Conservation (phyloP, 345 rosid genomes). For the Pugionium dolabratum region DNA sequence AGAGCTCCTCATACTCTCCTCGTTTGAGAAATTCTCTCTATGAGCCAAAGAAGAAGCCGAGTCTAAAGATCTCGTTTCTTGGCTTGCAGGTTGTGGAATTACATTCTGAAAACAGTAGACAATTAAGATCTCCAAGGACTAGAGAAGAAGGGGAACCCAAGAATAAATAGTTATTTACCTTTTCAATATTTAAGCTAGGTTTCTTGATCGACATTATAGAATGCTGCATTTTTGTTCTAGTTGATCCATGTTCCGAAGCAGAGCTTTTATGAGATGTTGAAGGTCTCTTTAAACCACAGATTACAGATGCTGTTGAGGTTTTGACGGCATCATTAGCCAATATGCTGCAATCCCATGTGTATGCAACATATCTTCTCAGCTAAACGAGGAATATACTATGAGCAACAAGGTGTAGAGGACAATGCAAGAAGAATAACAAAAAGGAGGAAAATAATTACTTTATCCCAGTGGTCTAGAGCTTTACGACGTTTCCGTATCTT, state of each 20-base stretch:
- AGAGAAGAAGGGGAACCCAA: slow-evolving; percentile 15
- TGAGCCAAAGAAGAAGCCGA: slow-evolving; percentile 41
- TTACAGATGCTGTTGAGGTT: slow-evolving; percentile 36
- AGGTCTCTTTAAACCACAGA: slow-evolving; percentile 44
- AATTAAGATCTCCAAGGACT: neutral
- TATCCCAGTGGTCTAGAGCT: slow-evolving; percentile 88
- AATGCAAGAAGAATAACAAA: slow-evolving; percentile 7
- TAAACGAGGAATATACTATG: slow-evolving; percentile 37
- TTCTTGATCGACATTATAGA: slow-evolving; percentile 46
- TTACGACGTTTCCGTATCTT: slow-evolving; percentile 64
- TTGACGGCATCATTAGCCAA: slow-evolving; percentile 50
- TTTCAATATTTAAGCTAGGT: slow-evolving; percentile 45
- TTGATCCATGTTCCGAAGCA: slow-evolving; percentile 43
- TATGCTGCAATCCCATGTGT: slow-evolving; percentile 68
- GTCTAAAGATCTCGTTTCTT: slow-evolving; percentile 40
- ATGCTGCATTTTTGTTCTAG: slow-evolving; percentile 37
- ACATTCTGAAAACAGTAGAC: slow-evolving; percentile 41
- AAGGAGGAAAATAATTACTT: slow-evolving; percentile 49
- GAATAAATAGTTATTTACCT: slow-evolving; percentile 48
- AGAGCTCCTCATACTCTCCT: slow-evolving; percentile 12
- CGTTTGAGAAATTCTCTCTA: slow-evolving; percentile 34
- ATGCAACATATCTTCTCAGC: slow-evolving; percentile 90
- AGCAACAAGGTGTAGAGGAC: slow-evolving; percentile 20
- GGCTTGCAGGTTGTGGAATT: slow-evolving; percentile 32
- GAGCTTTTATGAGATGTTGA: slow-evolving; percentile 44